phyloP scores from a whole-genome alignment of 1,284 basidiomycete species.

The Abortiporus biennis region DNA sequence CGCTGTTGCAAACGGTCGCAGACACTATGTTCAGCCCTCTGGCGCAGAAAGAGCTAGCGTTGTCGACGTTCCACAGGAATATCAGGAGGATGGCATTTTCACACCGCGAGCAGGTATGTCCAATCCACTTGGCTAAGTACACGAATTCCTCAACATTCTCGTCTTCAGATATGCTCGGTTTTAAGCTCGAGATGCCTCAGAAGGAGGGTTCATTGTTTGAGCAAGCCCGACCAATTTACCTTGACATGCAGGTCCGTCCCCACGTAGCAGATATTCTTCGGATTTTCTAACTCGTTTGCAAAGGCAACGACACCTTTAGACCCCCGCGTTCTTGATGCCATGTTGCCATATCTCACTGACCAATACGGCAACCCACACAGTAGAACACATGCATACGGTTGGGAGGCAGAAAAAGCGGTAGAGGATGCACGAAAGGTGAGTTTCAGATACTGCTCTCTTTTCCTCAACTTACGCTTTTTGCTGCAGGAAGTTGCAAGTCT shows the following conservation, averaged over 20 bases:
- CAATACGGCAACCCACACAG: conserved; percentile 99
- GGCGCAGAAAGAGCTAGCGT: conserved; percentile 74
- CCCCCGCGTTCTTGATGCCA: conserved; percentile 94
- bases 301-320: conserved; percentile 97
- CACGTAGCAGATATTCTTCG: not conserved
- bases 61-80: conserved; percentile 69
- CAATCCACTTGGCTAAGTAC: not conserved
- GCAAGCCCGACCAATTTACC: conserved; percentile 84
- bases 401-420: conserved; percentile 96
- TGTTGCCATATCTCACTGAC: conserved; percentile 95
- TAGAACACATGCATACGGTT: conserved; percentile 97
- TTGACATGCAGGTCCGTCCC: conserved; percentile 82
- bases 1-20: conserved; percentile 21
- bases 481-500: conserved; percentile 81
- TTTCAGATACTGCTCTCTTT: conserved; percentile 2
- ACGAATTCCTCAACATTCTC: not conserved
- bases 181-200: conserved; percentile 71
- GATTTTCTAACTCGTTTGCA: conserved; percentile 1
- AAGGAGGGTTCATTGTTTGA: conserved; percentile 57
- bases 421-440: conserved; percentile 84
- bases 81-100: conserved; percentile 66
- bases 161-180: conserved; percentile 78
- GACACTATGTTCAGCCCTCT: conserved; percentile 69
- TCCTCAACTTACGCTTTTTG: not conserved
- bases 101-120: conserved; percentile 62